phyloP scores from a whole-genome alignment of 2,329 filamentous ascomycete species.

The Beauveria varroae region DNA sequence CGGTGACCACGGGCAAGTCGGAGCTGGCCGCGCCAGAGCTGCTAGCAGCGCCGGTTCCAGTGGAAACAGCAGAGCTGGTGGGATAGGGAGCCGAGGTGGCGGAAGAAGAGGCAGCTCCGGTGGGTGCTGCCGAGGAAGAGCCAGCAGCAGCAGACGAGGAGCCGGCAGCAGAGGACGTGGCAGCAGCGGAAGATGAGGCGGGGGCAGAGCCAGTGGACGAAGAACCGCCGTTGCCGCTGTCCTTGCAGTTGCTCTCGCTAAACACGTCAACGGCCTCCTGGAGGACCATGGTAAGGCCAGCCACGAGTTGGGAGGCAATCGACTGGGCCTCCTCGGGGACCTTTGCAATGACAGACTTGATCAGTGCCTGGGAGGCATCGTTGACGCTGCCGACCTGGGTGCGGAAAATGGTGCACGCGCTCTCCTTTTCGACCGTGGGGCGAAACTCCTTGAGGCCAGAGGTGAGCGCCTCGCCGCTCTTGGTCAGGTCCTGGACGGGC shows the following conservation, averaged over 20 bases:
- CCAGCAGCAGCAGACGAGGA: background rate
- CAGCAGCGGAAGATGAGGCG: background rate
- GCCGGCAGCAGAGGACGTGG: background rate
- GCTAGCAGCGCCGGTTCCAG: background rate
- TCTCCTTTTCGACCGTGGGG: background rate
- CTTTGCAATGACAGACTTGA: slow-evolving; percentile 20
- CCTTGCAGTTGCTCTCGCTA: slow-evolving; percentile 17
- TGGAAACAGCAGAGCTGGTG: background rate
- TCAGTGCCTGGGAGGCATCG: slow-evolving; percentile 17
- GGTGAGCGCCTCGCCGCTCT: background rate
- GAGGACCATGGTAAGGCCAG: slow-evolving; percentile 15
- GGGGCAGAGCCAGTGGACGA: background rate
- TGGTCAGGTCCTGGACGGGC: slow-evolving; percentile 7
- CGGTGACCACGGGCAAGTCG: background rate
- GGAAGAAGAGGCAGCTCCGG: background rate
- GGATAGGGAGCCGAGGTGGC: background rate
- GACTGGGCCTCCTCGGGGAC: slow-evolving; percentile 18
- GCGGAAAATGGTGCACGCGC: slow-evolving; percentile 7
- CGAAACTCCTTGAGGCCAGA: background rate
- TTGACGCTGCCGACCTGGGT: slow-evolving; percentile 17
- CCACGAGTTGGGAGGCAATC: slow-evolving; percentile 19
- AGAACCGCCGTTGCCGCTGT: slow-evolving; percentile 3
- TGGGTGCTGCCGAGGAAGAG: background rate
- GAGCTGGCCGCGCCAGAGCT: background rate
- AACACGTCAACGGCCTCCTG: slow-evolving; percentile 15